Percentiles rank a stretch among this genome's conserved stretches.
Conservation (phyloP, 2,329 filamentous ascomycete species). For the Rhexocercosporidium sp. region DNA sequence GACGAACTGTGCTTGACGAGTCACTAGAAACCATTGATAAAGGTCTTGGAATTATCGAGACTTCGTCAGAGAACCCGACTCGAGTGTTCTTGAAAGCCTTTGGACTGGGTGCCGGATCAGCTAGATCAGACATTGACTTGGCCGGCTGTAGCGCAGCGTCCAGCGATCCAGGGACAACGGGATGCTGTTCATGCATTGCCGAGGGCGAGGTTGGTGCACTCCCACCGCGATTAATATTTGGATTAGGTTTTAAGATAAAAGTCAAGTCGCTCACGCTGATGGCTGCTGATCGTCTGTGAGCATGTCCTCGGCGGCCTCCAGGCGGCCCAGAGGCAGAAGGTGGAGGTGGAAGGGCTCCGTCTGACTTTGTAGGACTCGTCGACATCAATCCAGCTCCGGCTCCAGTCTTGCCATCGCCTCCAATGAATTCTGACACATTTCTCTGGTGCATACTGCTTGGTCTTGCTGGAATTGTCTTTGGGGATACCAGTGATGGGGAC, state of each 20-base stretch:
- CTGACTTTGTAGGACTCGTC: conserved; percentile 71
- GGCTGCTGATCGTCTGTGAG: conserved; percentile 76
- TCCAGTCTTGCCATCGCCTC: conserved; percentile 63
- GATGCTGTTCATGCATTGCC: conserved; percentile 36
- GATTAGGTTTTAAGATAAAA: conserved; percentile 60
- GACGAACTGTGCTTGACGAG: conserved; percentile 72
- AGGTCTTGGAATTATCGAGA: conserved; percentile 84
- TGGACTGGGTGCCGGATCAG: conserved; percentile 22
- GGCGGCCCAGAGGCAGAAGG: conserved; percentile 52
- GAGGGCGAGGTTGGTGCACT: conserved; percentile 52
- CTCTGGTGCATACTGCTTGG: conserved; percentile 67
- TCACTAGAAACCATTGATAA: conserved; percentile 85
- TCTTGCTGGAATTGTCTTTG: conserved; percentile 53
- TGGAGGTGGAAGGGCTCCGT: conserved; percentile 61
- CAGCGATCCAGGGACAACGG: conserved; percentile 30
- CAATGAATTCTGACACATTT: conserved; percentile 86
- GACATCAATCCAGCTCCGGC: conserved; percentile 57
- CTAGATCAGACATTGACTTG: conserved; percentile 18
- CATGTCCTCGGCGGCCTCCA: conserved; percentile 69
- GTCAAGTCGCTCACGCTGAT: conserved; percentile 83
- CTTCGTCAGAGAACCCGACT: conserved; percentile 83
- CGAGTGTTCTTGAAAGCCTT: conserved; percentile 57
- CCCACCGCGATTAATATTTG: conserved; percentile 34
- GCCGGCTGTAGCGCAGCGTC: conserved; percentile 32
- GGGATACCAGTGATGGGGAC: conserved; percentile 51